Evolutionary conservation across 2,329 filamentous ascomycete genomes (phyloP), one percentile per base, ranked within the genome.

Genomic region (Daldinia eschscholtzii): DNA sequence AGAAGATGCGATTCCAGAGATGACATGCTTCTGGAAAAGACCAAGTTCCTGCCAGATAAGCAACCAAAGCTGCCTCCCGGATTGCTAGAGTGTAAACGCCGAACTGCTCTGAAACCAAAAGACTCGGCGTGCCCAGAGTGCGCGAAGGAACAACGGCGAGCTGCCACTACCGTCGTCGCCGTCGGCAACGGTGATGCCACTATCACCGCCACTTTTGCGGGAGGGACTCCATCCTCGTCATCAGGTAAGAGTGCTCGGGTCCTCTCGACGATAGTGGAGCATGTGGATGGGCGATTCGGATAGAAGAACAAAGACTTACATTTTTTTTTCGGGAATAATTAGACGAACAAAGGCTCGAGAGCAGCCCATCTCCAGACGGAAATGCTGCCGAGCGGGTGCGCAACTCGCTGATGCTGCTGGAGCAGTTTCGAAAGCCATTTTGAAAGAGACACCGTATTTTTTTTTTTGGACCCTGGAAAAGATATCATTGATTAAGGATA

Each of bases 121-220:
- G 35, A 50, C 10, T 73, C 75, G 0, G 64, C 55, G 15, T 80
- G 78, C 41, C 67, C 65, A 9, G 50, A 48, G 0, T 77, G 76
- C 20, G 42, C 50, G 3, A 63, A n/a, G 23, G 18, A 61, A n/a
- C 57, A 68, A 42, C 58, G 50, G 33, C 56, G 57, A 55, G 48
- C 46, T 2, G 33, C 46, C 2, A 23, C 46, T 20, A 41, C 39
- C 1, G 37, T 39, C n/a, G 46, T 33, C 1, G 30, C 46, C 1
- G 15, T 5, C 28, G 15, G 30, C n/a, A 61, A 33, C 30, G 33
- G 33, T 6, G 6, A 28, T 9, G 37, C 39, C 4, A n/a, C 44
- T 6, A 28, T 10, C 33, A 35, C 33, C 6, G 33, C 41, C 4
- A 44, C 46, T 30, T 33, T 46, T 18, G n/a, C 39, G 20, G 26